Evolutionary conservation across 306 rosid genomes (phyloP).

Genomic region (Acacia confusa): DNA sequence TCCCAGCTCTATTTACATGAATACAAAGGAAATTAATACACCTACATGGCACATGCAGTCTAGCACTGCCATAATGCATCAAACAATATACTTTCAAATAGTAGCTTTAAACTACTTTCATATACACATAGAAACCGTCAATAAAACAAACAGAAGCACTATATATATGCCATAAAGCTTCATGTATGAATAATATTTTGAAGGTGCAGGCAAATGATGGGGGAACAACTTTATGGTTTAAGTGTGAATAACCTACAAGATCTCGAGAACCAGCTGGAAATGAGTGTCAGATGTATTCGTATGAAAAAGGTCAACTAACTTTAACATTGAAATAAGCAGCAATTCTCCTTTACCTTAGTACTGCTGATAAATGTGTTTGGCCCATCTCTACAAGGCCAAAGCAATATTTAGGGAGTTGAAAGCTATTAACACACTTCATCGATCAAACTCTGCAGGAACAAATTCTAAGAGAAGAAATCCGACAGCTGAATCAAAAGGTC

Average conservation of each 20-base stretch:
- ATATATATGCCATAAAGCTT: slow-evolving; percentile 7
- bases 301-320: slow-evolving; percentile 55
- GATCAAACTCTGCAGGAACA: slow-evolving; percentile 56
- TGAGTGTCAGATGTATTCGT: slow-evolving; percentile 61
- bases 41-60: no score
- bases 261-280: slow-evolving; percentile 65
- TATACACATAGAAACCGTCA: background rate
- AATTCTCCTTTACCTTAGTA: background rate
- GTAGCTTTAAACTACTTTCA: no score
- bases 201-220: slow-evolving; percentile 58
- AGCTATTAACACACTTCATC: slow-evolving; percentile 27
- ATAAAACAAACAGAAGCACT: background rate
- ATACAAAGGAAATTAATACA: no score
- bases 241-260: slow-evolving; percentile 54
- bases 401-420: slow-evolving; percentile 5
- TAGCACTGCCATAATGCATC: no score
- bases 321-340: slow-evolving; percentile 5
- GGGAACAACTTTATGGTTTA: slow-evolving; percentile 65
- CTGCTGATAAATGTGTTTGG: slow-evolving; percentile 7
- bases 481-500: slow-evolving; percentile 48
- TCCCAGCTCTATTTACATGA: no score
- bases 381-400: slow-evolving; percentile 2
- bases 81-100: no score
- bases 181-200: slow-evolving; percentile 21
- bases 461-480: slow-evolving; percentile 50